A percentile compares a stretch with the other conserved stretches of the same genome.
Conservation (phyloP, 2,329 filamentous ascomycete species). For the Pseudopyricularia javanii region DNA sequence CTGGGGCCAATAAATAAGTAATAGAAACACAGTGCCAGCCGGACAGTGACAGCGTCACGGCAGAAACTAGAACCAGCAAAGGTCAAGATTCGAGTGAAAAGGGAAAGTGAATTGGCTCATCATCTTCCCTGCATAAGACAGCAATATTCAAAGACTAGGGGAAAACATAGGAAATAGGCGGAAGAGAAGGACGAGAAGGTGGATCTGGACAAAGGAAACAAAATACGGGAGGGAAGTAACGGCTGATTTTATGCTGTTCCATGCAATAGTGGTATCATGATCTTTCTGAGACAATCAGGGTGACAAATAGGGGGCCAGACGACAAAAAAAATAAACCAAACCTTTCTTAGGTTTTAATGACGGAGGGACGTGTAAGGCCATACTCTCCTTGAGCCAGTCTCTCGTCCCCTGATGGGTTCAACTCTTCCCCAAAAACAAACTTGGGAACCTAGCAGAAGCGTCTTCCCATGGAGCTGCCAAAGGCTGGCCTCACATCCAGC, state of each 20-base stretch:
- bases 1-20: not conserved
- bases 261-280: constrained; percentile 14
- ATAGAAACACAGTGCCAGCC: not conserved
- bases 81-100: not conserved
- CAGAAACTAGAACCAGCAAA: not conserved
- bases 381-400: no score
- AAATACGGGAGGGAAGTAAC: constrained; percentile 4
- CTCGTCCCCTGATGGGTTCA: not conserved
- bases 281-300: constrained; percentile 7
- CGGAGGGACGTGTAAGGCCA: not conserved
- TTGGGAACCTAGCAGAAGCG: not conserved
- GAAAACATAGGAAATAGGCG: not conserved
- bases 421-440: not conserved
- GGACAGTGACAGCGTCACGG: not conserved
- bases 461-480: not conserved
- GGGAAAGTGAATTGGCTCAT: not conserved
- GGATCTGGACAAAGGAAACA: constrained; percentile 1
- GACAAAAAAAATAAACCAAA: constrained; percentile 6
- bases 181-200: not conserved
- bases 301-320: constrained; percentile 2
- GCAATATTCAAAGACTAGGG: not conserved
- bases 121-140: not conserved
- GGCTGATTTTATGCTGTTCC: constrained; percentile 7
- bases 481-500: not conserved
- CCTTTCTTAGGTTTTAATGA: no score